Evolutionary conservation across 352 stramenopile species (phyloP), one percentile per base, ranked within the genome.

Genomic region (Globisporangium solare): DNA sequence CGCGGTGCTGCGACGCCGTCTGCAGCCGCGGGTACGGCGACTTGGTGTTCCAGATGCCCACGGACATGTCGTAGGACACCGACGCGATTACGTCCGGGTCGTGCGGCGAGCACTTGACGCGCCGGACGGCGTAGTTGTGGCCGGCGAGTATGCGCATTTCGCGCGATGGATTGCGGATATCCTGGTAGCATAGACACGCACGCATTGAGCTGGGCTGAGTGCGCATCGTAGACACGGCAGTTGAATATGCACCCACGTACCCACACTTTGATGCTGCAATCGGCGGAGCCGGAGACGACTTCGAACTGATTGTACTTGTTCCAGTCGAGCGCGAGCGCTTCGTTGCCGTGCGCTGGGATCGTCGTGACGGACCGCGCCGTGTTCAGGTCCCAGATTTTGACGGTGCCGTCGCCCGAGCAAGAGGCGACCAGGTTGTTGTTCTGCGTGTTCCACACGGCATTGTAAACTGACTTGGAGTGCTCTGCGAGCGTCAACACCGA

Each of bases 221-320:
- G 13, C 7, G 39, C 3, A 20, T 6, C 6, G 35, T 13, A 39
- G 11, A 41, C 11, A 51, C 18, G 27, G n/a, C 17, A 37, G 15
- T 21, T 47, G 2, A 2, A 37, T 13, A 37, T 13, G 2, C 22
- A 47, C 13, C n/a, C 22, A 48, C 43, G 1, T 74, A 92, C 83
- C 82, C 87, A 96, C 20, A 95, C 60, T 74, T 91, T 92, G 58
- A 96, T 88, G 40, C 56, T 76, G 57, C 80, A 84, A 48, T 96
- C 88, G 1, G 84, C 81, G 7, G 86, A 95, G 24, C 87, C 89
- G 0, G 87, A 92, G 24, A 92, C 84, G 54, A 97, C 62, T 64
- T 95, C 67, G 45, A 89, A 91, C 50, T 90, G 76, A 49, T 95
- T 94, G 73, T 97, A 97, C 71, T 97, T 97, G 76, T 95, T 95